Evolutionary conservation across 2,329 filamentous ascomycete genomes (phyloP).

Genomic region (Bipolaris bicolor): DNA sequence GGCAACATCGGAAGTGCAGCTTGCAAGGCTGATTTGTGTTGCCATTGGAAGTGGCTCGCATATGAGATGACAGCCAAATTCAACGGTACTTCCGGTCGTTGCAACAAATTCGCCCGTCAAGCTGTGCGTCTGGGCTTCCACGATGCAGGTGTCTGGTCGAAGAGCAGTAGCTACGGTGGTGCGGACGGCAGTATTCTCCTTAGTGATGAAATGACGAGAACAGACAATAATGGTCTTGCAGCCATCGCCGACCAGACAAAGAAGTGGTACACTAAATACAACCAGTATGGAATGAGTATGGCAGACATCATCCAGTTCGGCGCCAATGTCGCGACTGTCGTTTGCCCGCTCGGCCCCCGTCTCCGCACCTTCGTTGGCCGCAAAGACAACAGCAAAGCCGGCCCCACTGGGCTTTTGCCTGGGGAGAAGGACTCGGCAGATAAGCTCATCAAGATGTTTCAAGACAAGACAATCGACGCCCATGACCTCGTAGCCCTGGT

Average conservation of each 20-base stretch:
- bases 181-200: slow-evolving; percentile 45
- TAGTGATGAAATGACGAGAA: slow-evolving; percentile 35
- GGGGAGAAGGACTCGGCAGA: slow-evolving; percentile 43
- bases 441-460: slow-evolving; percentile 45
- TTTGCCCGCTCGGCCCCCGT: slow-evolving; percentile 49
- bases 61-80: slow-evolving; percentile 46
- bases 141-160: slow-evolving; percentile 44
- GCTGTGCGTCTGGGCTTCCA: slow-evolving; percentile 45
- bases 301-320: slow-evolving; percentile 50
- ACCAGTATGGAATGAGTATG: slow-evolving; percentile 44
- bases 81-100: slow-evolving; percentile 43
- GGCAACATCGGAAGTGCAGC: slow-evolving; percentile 41
- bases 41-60: slow-evolving; percentile 46
- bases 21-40: slow-evolving; percentile 45
- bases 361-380: slow-evolving; percentile 48
- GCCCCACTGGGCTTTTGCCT: slow-evolving; percentile 44
- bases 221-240: slow-evolving; percentile 39
- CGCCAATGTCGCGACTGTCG: slow-evolving; percentile 48
- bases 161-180: slow-evolving; percentile 34
- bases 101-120: slow-evolving; percentile 41
- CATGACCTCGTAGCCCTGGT: slow-evolving; percentile 48
- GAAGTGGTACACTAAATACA: slow-evolving; percentile 42
- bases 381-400: slow-evolving; percentile 45
- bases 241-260: slow-evolving; percentile 40
- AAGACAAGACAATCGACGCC: slow-evolving; percentile 48